These are phyloP conservation scores for Tulasnella calospora DNA, from an alignment of 768 basidiomycete species.

Conservation along the genomic window DNA sequence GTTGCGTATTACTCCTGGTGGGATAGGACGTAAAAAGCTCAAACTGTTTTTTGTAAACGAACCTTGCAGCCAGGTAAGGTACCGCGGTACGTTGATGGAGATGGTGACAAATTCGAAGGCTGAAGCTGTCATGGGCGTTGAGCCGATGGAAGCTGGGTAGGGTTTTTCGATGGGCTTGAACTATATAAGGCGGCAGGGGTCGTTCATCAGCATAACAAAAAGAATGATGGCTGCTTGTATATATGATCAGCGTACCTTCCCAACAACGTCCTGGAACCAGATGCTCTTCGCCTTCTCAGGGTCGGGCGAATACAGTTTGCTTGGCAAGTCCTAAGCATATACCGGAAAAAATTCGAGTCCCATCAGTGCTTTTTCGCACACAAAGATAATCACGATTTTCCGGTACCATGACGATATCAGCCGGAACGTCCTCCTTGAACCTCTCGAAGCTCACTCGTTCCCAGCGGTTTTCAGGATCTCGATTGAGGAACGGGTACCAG, in stretches of 20 bases:
- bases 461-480: slow-evolving; percentile 38
- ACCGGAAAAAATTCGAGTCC: slow-evolving; percentile 34
- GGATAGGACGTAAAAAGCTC: too few relatives aligned
- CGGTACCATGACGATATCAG: slow-evolving; percentile 12
- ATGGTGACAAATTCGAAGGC: slow-evolving; percentile 48
- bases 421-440: slow-evolving; percentile 7
- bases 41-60: not conserved
- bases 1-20: too few relatives aligned
- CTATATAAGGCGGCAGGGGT: not conserved
- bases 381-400: slow-evolving; percentile 23
- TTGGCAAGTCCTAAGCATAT: slow-evolving; percentile 38
- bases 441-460: slow-evolving; percentile 44
- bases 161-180: not conserved
- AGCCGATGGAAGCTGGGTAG: not conserved
- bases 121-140: slow-evolving; percentile 11
- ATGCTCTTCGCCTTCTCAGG: slow-evolving; percentile 31
- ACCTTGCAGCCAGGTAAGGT: slow-evolving; percentile 48
- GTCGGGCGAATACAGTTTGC: slow-evolving; percentile 36
- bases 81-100: slow-evolving; percentile 49
- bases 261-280: slow-evolving; percentile 43
- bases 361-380: slow-evolving; percentile 45
- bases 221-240: too few relatives aligned
- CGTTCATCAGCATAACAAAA: too few relatives aligned
- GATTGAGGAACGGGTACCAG: slow-evolving; percentile 42
- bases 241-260: slow-evolving; percentile 40